Percentiles rank a stretch among this genome's conserved stretches.
These are phyloP conservation scores for Trichophaea hybrida DNA, from an alignment of 2,329 filamentous ascomycete species.

Conservation along the genomic window DNA sequence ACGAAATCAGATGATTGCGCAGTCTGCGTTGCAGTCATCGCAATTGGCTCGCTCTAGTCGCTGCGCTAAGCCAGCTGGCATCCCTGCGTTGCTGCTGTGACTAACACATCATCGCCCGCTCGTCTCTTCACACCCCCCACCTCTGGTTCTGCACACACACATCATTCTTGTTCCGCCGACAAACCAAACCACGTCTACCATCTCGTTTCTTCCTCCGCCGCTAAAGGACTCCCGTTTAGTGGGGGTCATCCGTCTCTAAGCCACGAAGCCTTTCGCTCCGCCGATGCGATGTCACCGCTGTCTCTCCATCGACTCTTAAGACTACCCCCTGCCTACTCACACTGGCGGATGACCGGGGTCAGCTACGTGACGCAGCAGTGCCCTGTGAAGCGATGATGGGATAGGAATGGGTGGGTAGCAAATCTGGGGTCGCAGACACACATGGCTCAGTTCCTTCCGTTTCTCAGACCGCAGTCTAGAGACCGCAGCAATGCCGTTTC, in stretches of 20 bases:
- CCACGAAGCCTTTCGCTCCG: not conserved
- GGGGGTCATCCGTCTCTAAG: not conserved
- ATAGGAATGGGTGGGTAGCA: not conserved
- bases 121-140: too few species aligned
- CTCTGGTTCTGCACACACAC: too few species aligned
- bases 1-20: too few species aligned
- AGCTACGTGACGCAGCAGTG: not conserved
- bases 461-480: not conserved
- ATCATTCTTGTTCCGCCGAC: too few species aligned
- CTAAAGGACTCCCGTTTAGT: too few species aligned
- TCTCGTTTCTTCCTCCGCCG: too few species aligned
- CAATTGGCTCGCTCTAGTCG: too few species aligned
- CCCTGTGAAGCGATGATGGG: not conserved
- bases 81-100: too few species aligned
- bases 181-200: too few species aligned
- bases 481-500: not conserved
- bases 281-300: not conserved
- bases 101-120: too few species aligned
- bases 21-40: too few species aligned
- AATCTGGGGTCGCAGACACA: not conserved
- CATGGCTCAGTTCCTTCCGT: not conserved
- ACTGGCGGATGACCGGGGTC: not conserved
- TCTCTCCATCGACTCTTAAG: not conserved
- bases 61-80: too few species aligned
- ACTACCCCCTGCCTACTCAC: not conserved